These are phyloP conservation scores for Camellia sinensis DNA, from an alignment of 148 eudicot species.

Conservation along the genomic window DNA sequence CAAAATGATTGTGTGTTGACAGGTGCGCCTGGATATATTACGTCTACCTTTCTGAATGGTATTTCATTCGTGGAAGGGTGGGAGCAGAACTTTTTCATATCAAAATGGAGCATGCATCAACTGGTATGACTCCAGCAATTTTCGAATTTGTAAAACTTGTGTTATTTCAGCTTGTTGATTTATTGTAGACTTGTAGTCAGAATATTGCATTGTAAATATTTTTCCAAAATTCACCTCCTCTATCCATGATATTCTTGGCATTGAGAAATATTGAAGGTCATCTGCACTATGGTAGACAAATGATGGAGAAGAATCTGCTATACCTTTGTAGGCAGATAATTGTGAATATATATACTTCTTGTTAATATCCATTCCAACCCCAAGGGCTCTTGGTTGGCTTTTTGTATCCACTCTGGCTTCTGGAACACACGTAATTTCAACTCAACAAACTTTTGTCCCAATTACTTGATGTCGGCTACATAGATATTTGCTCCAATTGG, in stretches of 20 bases:
- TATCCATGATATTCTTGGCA: not conserved
- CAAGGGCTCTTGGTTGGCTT: no score
- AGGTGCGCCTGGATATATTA: constrained; percentile 99
- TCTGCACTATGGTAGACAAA: not conserved
- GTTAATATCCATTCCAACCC: no score
- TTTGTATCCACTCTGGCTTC: no score
- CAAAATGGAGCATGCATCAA: constrained; percentile 99
- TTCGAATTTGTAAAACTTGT: not conserved
- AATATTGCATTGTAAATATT: not conserved
- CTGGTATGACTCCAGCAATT: constrained; percentile 52
- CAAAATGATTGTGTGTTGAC: constrained; percentile 21
- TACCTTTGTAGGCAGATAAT: not conserved
- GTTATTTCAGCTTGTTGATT: not conserved
- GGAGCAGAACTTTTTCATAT: constrained; percentile 90
- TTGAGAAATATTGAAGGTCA: not conserved
- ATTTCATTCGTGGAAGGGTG: constrained; percentile 97
- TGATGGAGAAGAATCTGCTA: not conserved
- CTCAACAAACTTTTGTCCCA: no score
- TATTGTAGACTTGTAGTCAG: not conserved
- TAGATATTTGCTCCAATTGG: no score
- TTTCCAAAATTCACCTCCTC: not conserved
- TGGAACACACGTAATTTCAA: no score
- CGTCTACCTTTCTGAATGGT: constrained; percentile 84
- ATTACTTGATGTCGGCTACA: no score
- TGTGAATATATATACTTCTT: not conserved